phyloP scores from a whole-genome alignment of 1,139 yeast species.

The Blastobotrys buckinghamii region DNA sequence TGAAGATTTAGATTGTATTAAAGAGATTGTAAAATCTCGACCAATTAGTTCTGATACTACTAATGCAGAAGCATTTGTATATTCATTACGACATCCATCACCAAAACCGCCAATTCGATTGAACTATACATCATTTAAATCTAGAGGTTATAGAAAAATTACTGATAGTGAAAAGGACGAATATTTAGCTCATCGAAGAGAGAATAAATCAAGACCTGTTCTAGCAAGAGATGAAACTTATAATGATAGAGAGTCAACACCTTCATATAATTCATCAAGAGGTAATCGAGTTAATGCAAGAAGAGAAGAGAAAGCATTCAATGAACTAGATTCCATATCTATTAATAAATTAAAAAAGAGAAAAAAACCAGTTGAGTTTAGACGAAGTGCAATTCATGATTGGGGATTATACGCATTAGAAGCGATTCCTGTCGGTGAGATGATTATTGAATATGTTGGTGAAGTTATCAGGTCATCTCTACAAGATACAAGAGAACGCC shows the following conservation, averaged over 20 bases:
- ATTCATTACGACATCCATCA: slow-evolving; percentile 45
- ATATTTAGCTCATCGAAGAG: slow-evolving; percentile 71
- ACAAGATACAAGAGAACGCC: slow-evolving; percentile 86
- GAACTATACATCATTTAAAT: slow-evolving; percentile 43
- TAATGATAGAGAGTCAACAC: background rate
- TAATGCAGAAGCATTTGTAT: slow-evolving; percentile 58
- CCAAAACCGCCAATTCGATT: background rate
- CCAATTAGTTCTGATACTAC: slow-evolving; percentile 30
- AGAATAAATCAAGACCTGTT: slow-evolving; percentile 41
- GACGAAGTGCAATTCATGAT: slow-evolving; percentile 92
- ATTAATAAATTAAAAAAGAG: slow-evolving; percentile 78
- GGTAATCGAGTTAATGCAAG: slow-evolving; percentile 85
- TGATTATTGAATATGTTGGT: slow-evolving; percentile 99
- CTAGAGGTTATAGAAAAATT: slow-evolving; percentile 70
- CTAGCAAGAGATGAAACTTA: slow-evolving; percentile 1
- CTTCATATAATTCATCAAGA: slow-evolving; percentile 53
- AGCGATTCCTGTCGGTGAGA: slow-evolving; percentile 89
- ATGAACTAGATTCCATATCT: slow-evolving; percentile 75
- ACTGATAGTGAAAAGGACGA: slow-evolving; percentile 67
- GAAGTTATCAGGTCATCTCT: slow-evolving; percentile 91
- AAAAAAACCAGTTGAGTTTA: slow-evolving; percentile 91
- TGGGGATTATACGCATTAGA: slow-evolving; percentile 98
- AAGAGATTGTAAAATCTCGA: slow-evolving; percentile 38
- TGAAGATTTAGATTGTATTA: slow-evolving; percentile 60
- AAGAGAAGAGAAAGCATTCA: slow-evolving; percentile 85